Percentiles rank a stretch among this genome's conserved stretches.
Evolutionary conservation across 352 stramenopile genomes (phyloP).

Genomic region (Thalassiosira mediterranea): DNA sequence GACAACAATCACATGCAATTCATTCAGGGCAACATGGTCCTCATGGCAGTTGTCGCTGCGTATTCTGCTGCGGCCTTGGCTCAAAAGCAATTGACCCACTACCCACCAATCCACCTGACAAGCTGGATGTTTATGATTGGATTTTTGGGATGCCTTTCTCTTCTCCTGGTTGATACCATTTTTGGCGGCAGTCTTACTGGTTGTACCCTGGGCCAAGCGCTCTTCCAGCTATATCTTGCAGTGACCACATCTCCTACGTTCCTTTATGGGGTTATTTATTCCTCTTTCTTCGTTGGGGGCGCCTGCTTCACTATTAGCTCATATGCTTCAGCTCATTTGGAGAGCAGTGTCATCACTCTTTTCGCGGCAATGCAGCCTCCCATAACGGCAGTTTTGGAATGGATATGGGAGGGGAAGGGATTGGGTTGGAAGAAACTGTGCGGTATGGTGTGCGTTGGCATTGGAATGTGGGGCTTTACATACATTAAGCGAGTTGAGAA

Average conservation of each 20-base stretch:
- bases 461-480: conserved; percentile 46
- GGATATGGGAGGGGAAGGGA: conserved; percentile 40
- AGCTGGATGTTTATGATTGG: conserved; percentile 46
- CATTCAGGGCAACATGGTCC: conserved; percentile 46
- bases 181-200: conserved; percentile 32
- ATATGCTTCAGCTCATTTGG: conserved; percentile 46
- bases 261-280: conserved; percentile 43
- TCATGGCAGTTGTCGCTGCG: conserved; percentile 23
- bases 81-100: conserved; percentile 46
- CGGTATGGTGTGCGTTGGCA: conserved; percentile 41
- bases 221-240: conserved; percentile 29
- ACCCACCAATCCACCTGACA: conserved; percentile 46
- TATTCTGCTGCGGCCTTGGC: conserved; percentile 38
- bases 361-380: conserved; percentile 51
- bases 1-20: conserved; percentile 31
- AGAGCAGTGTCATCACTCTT: conserved; percentile 49
- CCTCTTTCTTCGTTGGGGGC: conserved; percentile 34
- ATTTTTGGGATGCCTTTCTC: conserved; percentile 18
- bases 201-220: conserved; percentile 29
- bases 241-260: conserved; percentile 38
- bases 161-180: conserved; percentile 32
- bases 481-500: conserved; percentile 38
- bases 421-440: conserved; percentile 41
- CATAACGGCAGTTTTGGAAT: conserved; percentile 50
- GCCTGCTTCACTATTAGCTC: conserved; percentile 43